Percentiles rank a stretch among this genome's conserved stretches.
phyloP scores from a whole-genome alignment of 176 grass and related monocot species.

The Pontederia paniculata region DNA sequence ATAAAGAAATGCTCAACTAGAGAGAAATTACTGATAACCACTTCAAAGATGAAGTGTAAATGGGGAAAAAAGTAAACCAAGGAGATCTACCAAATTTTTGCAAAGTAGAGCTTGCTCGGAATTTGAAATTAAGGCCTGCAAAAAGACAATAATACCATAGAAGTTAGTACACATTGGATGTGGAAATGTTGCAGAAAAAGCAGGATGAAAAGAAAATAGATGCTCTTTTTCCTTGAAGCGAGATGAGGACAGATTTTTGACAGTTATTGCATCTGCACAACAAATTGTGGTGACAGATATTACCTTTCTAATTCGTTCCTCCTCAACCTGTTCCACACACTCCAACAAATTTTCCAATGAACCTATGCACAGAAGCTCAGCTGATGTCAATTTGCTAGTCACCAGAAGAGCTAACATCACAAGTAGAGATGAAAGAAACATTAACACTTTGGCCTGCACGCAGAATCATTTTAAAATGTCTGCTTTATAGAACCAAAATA shows the following conservation, averaged over 20 bases:
- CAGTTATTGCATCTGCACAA: neutral
- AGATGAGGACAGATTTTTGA: too few relatives aligned
- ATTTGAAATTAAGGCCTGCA: slow-evolving; percentile 58
- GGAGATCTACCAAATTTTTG: slow-evolving; percentile 72
- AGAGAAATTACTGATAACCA: neutral
- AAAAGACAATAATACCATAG: slow-evolving; percentile 8
- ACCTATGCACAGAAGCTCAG: slow-evolving; percentile 24
- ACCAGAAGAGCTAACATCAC: slow-evolving; percentile 19
- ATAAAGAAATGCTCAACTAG: neutral
- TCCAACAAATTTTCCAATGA: slow-evolving; percentile 83
- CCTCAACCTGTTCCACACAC: slow-evolving; percentile 62
- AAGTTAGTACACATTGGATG: too few relatives aligned
- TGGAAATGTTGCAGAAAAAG: too few relatives aligned
- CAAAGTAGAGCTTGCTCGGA: slow-evolving; percentile 68
- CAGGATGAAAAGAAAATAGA: neutral
- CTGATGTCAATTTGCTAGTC: neutral
- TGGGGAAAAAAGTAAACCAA: neutral
- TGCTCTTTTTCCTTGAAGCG: too few relatives aligned
- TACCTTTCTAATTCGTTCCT: slow-evolving; percentile 72
- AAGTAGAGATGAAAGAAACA: neutral
- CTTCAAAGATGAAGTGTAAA: neutral
- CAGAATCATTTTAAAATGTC: too few relatives aligned
- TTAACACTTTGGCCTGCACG: too few relatives aligned
- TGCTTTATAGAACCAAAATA: too few relatives aligned
- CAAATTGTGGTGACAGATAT: neutral